Evolutionary conservation across 2,329 filamentous ascomycete genomes (phyloP), one percentile per base, ranked within the genome.

Genomic region (Aspergillus intermedius): DNA sequence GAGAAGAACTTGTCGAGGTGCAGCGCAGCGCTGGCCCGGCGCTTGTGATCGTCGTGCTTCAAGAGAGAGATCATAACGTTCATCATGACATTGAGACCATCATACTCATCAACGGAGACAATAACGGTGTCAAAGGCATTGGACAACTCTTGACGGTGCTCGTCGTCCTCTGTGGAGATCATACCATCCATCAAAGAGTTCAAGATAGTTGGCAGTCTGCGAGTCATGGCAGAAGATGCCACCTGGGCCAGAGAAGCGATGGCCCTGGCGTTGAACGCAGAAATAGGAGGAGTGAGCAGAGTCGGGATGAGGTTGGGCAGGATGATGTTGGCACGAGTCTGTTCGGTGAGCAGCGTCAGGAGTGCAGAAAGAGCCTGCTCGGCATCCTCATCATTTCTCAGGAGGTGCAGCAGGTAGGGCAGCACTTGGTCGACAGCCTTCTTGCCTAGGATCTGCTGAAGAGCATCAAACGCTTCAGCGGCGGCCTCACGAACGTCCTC

Each of bases 111-210:
- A 51, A 97, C 90, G 17, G 91, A 95, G 45, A 91, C 75, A 50
- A 98, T 78, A 5, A 98, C 88, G 0, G 87, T 88, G 65, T 96
- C 88, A 60, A 98, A 93, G 0, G 93, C 87, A 44, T 75, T 74
- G 57, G 87, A 82, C 9, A 98, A 78, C 53, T 97, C 91, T 39
- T 70, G 70, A 22, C 77, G 81, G 32, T 95, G 81, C 3, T 77
- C 76, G n/a, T 87, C 85, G 49, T 96, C 88, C 54, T 83, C 82
- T 48, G 79, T 78, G 51, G 65, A 59, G 40, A 97, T 83, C 45
- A 95, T 88, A 57, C 90, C 94, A 66, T 97, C 91, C 84, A 97
- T 89, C 42, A 98, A 79, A 2, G 89, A 85, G 67, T 95, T 96
- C 69, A 98, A 81, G 54, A 98, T 95, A 53, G 82, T 87, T 13